These are phyloP conservation scores for Hamamelis virginiana DNA, from an alignment of 164 flowering plant species.

Conservation along the genomic window DNA sequence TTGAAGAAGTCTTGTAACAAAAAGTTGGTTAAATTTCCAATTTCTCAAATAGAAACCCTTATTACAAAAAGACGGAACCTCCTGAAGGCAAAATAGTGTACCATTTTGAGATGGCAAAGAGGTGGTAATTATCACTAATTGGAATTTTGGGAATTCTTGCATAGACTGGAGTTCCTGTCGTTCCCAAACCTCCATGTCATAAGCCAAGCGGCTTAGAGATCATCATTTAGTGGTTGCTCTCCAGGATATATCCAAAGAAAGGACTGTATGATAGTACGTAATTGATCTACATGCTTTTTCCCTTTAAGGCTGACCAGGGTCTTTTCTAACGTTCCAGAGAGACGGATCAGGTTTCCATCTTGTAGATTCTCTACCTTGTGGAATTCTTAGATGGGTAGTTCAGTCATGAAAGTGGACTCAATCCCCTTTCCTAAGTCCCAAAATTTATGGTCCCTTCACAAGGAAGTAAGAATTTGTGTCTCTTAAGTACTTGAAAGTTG, in stretches of 20 bases:
- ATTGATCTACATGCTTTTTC: neutral
- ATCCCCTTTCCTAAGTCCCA: neutral
- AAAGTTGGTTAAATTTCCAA: neutral
- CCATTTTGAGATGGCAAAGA: neutral
- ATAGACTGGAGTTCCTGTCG: too few relatives aligned
- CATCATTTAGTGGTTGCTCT: neutral
- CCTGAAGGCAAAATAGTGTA: neutral
- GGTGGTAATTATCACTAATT: too few relatives aligned
- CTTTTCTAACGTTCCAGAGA: neutral
- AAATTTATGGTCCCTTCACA: neutral
- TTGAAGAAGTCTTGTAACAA: neutral
- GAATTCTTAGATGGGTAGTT: neutral
- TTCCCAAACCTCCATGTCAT: neutral
- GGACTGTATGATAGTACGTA: neutral
- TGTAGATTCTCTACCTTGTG: neutral
- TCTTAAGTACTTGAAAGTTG: neutral
- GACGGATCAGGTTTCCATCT: too few relatives aligned
- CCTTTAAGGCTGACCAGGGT: neutral
- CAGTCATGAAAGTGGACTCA: neutral
- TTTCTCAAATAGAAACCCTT: neutral
- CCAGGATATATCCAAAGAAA: neutral
- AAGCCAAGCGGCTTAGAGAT: neutral
- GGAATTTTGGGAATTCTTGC: too few relatives aligned
- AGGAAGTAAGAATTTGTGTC: neutral
- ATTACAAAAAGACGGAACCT: neutral